Base-by-base conservation (phyloP, 164 flowering plant genomes). In the Paratinospora sagittata region DNA sequence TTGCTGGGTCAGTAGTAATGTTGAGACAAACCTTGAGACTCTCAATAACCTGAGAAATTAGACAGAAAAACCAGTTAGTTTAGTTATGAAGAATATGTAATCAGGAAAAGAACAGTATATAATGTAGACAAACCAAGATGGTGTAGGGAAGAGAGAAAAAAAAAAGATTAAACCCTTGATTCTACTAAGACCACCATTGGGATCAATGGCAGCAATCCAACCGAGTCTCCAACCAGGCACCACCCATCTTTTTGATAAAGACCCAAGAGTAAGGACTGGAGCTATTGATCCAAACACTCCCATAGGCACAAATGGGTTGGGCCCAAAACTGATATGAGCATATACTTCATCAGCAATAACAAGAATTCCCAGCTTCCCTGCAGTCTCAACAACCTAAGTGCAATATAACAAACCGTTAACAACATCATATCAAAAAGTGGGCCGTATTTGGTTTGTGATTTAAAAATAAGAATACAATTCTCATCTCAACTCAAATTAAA, bases 141-240 rank as follows among this genome's bases (percentile, higher is more conserved):
- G 55, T 8, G 16, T 17, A 21, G 17, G n/a, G n/a, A 30, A 21
- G 65, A 10, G 24, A 3, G 45, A 6, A 6, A 8, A 30, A 63
- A 8, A 16, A 2, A 19, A 47, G 43, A n/a, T n/a, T n/a, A n/a
- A 68, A 88, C 97, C 96, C 85, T 89, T 6, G 88, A 87, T 7
- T 86, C 78, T 70, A 80, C 83, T 43, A 91, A 85, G 41, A 67
- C 69, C 69, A 78, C 87, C 86, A 70, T 73, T 70, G 11, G 92
- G 96, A 76, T 93, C 98, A 57, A 30, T 83, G 41, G 79, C 79
- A 39, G 84, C 96, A 68, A 93, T 80, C 97, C 97, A 93, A 67
- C 98, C 98, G 26, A 91, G 84, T 62, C 97, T 78, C 97, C 97
- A 93, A 66, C 98, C 98, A 16, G 98, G 98, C 14, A 93, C 94